Conservation (phyloP, 176 grass and related monocot genomes). For the Dactylis glomerata region DNA sequence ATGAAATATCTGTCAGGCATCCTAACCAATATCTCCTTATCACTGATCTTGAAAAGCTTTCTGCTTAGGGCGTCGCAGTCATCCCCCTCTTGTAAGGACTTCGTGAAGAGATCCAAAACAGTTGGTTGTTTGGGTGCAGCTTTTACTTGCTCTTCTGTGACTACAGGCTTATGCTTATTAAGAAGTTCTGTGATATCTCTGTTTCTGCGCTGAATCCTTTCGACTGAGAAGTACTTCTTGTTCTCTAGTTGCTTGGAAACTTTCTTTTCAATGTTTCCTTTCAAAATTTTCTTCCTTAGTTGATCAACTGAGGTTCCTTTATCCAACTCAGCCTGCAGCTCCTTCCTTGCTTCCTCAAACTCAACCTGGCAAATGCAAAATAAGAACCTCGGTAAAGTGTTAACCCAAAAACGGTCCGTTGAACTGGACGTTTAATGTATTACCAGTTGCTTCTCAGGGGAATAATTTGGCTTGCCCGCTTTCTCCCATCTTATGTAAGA, state of each 20-base stretch:
- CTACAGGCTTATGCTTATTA: slow-evolving; percentile 55
- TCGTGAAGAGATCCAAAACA: slow-evolving; percentile 63
- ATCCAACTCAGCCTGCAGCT: slow-evolving; percentile 72
- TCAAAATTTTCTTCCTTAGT: slow-evolving; percentile 70
- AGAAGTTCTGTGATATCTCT: slow-evolving; percentile 68
- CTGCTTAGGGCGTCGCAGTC: slow-evolving; percentile 53
- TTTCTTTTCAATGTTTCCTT: slow-evolving; percentile 71
- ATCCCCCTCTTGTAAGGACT: slow-evolving; percentile 50
- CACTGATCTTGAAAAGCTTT: slow-evolving; percentile 66
- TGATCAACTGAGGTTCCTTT: slow-evolving; percentile 65
- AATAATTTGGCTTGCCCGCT: slow-evolving; percentile 91
- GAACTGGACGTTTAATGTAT: slow-evolving; percentile 21
- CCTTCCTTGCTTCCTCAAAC: slow-evolving; percentile 82
- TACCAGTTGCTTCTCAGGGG: slow-evolving; percentile 81
- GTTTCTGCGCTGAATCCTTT: slow-evolving; percentile 79
- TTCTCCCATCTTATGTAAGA: slow-evolving; percentile 92
- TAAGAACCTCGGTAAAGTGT: slow-evolving; percentile 14
- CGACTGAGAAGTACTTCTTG: slow-evolving; percentile 73
- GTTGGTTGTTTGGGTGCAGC: slow-evolving; percentile 42
- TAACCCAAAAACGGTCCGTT: not conserved
- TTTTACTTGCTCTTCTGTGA: slow-evolving; percentile 38
- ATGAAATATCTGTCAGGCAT: slow-evolving; percentile 32
- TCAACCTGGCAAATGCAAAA: slow-evolving; percentile 58
- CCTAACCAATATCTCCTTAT: slow-evolving; percentile 84
- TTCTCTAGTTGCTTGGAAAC: slow-evolving; percentile 76